Evolutionary conservation across 257 asterid species (phyloP), one percentile per base, ranked within the genome.

Genomic region (Solanum chiquidenum): DNA sequence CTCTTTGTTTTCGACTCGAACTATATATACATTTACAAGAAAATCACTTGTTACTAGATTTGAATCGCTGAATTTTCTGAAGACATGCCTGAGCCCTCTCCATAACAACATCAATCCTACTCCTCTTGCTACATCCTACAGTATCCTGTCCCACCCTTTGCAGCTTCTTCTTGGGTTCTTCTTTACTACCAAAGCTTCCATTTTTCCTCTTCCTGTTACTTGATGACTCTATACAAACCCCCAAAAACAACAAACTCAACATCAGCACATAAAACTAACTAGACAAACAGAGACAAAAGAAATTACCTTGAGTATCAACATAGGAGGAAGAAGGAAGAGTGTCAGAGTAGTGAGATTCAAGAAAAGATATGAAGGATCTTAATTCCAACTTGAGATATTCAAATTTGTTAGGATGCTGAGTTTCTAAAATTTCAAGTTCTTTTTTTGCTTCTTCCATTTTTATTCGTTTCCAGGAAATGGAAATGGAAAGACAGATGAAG

Each of bases 21-120:
- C 9, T 34, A 18, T 33, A 20, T 4, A 74, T 74, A 13, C 55
- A 74, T 37, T 18, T 9, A 18, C 49, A 35, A 37, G 72, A 64
- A 58, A 52, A 87, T 86, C 85, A 87, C 52, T 25, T 37, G 58
- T 91, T 87, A 80, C 90, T 88, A 62, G 92, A 88, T 89, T 93
- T 94, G 68, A 94, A 90, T 80, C 42, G 90, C 82, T 89, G 96
- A 75, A 95, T 92, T 85, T 94, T 94, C 7, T 33, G 86, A 23
- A 95, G 94, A 87, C 97, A 95, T 73, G 87, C 89, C 16, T 87
- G 92, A 25, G 98, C 97, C 87, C 91, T 95, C 46, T 92, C 87
- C 38, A 94, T 52, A 14, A 92, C 94, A 20, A 79, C 93, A 90
- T 92, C 98, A 72, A 91, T 90, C 91, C 92, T 91, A 72, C 89